Evolutionary conservation across 352 stramenopile genomes (phyloP), one percentile per base, ranked within the genome.

Genomic region (Pythium graminicola): DNA sequence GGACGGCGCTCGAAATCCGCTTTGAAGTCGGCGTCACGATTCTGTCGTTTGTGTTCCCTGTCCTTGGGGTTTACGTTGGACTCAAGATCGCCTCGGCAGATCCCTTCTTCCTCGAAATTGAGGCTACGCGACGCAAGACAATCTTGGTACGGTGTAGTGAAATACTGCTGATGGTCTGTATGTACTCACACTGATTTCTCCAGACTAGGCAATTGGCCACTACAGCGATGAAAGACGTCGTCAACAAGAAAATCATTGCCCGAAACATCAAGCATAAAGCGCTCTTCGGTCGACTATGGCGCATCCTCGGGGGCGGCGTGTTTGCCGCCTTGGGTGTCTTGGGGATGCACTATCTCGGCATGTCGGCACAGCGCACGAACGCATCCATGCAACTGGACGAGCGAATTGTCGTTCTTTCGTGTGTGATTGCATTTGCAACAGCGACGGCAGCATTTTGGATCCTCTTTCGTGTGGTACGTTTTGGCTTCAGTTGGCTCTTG

Each of bases 301-400:
- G 71, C 4, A 86, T 86, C 39, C 63, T 66, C 6, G 54, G 63
- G 10, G 75, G 73, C 10, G 73, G 73, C 1, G 36, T 84, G 13
- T 81, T 81, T 27, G 70, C 77, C 1, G 71, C 73, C 2, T 19
- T 86, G 4, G 77, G 77, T 5, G 75, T 89, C 5, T 62, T 89
- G 20, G 73, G 75, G 0, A 88, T 88, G 77, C 77, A 86, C 48
- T 88, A 84, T 59, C 44, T 85, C 24, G 77, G 77, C n/a, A 88
- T 88, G 77, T 57, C 77, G 42, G 77, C 77, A 0, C 70, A 86
- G 54, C 73, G 72, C 42, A 68, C 75, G 14, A 74, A 84, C 38
- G 69, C 70, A 2, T 46, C 51, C 5, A 76, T 84, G 67, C 52
- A 65, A 6, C 64, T 79, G 19, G 53, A 76, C 20, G 36, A 49